Base-by-base conservation (phyloP, 1,284 basidiomycete genomes). In the Veloboletus limbatus region DNA sequence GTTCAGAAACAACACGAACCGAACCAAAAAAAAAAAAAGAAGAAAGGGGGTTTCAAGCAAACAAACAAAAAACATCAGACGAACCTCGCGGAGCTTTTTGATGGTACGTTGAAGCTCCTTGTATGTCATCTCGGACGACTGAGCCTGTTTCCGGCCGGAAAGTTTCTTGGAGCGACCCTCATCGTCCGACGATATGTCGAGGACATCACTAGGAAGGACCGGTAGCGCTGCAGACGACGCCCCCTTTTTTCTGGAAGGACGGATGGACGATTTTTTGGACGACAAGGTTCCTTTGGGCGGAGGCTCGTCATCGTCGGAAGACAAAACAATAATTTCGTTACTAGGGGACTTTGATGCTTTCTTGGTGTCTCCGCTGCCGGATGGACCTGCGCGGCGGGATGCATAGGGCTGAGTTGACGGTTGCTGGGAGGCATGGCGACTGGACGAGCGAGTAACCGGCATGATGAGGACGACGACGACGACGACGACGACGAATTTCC, bases 241-340 rank as follows among this genome's bases (percentile, higher is more conserved):
- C n/a, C 28, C 24, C 42, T 52, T 62, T 37, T 47, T 61, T 33
- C 22, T 63, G 16, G 18, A 16, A 20, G 42, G 37, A 56, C 63
- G 41, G 46, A 52, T 8, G 55, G 39, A 67, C 2, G 75, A 60
- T 46, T 67, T 72, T 41, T 64, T 69, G 7, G 43, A 17, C 1
- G 30, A 16, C 11, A 45, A 34, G 62, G 53, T 54, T 70, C 65
- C 54, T 43, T 55, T 54, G 34, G 54, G 48, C 34, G 52, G 54
- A 26, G 47, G 51, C 34, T 67, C 63, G 36, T 77, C 76, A 38
- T 77, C 75, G 54, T 79, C 79, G 24, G 77, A 79, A 26, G 79
- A 81, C 34, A 81, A 74, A 57, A 80, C 71, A 53, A 81, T 81
- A 36, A 79, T 62, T 43, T 78, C 75, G 43, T 52, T 46, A 51